These are phyloP conservation scores for Penicillium sp. DNA, from an alignment of 2,329 filamentous ascomycete species.

Conservation along the genomic window DNA sequence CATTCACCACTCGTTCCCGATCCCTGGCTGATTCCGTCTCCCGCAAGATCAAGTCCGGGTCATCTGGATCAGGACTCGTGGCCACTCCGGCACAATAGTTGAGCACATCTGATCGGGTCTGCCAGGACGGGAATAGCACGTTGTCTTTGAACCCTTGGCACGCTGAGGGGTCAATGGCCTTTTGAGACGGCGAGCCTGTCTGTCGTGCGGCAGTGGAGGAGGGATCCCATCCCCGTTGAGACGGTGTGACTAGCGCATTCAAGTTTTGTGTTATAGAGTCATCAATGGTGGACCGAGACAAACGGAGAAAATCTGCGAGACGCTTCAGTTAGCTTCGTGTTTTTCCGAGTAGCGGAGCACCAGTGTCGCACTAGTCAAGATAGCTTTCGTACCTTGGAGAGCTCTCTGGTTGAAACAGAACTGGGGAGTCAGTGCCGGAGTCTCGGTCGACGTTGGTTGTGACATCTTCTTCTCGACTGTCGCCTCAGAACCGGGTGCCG, in stretches of 20 bases:
- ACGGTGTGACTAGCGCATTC: conserved; percentile 77
- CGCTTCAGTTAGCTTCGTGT: conserved; percentile 53
- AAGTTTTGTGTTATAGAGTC: conserved; percentile 91
- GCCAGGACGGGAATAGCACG: conserved; percentile 84
- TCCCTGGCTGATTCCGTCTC: conserved; percentile 65
- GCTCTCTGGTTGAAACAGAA: conserved; percentile 70
- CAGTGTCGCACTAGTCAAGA: too few species aligned
- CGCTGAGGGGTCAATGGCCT: conserved; percentile 53
- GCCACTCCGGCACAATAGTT: conserved; percentile 87
- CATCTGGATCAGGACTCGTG: conserved; percentile 77
- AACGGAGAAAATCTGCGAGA: conserved; percentile 72
- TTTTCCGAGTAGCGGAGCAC: background rate
- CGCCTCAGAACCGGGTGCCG: conserved; percentile 20
- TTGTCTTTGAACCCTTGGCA: conserved; percentile 69
- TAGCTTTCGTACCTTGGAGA: conserved; percentile 53
- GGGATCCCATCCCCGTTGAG: conserved; percentile 68
- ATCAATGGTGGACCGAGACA: conserved; percentile 79
- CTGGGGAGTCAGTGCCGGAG: conserved; percentile 60
- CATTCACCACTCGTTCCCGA: conserved; percentile 70
- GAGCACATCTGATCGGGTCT: conserved; percentile 71
- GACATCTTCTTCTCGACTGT: conserved; percentile 33
- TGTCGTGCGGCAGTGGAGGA: conserved; percentile 63
- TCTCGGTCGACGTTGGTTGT: conserved; percentile 31
- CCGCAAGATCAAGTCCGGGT: conserved; percentile 67
- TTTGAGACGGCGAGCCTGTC: conserved; percentile 44